These are phyloP conservation scores for Fagopyrum homotropicum DNA, from an alignment of 148 eudicot species.

Conservation along the genomic window DNA sequence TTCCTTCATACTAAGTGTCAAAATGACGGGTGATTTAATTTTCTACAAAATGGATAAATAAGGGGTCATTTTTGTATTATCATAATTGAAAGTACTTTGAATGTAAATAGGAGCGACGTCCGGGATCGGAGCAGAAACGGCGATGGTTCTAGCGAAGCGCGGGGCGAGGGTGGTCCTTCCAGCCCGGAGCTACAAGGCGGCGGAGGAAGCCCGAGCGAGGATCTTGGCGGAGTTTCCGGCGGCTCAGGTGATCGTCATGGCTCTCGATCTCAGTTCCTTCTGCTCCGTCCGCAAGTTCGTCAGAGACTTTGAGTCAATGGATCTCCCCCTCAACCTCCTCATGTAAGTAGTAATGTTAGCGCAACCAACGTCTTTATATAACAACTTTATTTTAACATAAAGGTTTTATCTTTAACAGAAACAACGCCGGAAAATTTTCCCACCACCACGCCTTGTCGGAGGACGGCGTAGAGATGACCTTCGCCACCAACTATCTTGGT, in stretches of 20 bases:
- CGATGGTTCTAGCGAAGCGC: conserved; percentile 67
- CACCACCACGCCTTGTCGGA: conserved; percentile 61
- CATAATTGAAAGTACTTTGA: conserved; percentile 13
- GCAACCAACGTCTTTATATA: not conserved
- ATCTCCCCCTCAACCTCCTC: conserved; percentile 76
- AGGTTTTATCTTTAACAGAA: conserved; percentile 29
- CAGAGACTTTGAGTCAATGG: conserved; percentile 44
- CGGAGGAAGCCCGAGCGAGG: conserved; percentile 54
- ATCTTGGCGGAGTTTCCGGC: conserved; percentile 52
- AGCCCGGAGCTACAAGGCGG: conserved; percentile 63
- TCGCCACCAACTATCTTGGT: conserved; percentile 82
- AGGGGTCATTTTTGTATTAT: not conserved
- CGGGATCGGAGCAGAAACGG: conserved; percentile 93
- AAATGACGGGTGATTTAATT: not conserved
- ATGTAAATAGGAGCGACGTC: conserved; percentile 71
- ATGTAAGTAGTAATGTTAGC: conserved; percentile 33
- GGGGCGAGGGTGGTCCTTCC: conserved; percentile 69
- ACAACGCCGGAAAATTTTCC: conserved; percentile 88
- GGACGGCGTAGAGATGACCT: conserved; percentile 85
- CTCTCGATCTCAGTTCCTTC: conserved; percentile 81
- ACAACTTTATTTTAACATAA: not conserved
- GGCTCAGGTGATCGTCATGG: conserved; percentile 52
- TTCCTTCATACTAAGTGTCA: not conserved
- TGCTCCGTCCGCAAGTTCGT: conserved; percentile 59
- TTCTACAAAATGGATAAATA: not conserved